A percentile compares a stretch with the other conserved stretches of the same genome.
Conservation (phyloP, 306 rosid species). For the Comarum palustre region DNA sequence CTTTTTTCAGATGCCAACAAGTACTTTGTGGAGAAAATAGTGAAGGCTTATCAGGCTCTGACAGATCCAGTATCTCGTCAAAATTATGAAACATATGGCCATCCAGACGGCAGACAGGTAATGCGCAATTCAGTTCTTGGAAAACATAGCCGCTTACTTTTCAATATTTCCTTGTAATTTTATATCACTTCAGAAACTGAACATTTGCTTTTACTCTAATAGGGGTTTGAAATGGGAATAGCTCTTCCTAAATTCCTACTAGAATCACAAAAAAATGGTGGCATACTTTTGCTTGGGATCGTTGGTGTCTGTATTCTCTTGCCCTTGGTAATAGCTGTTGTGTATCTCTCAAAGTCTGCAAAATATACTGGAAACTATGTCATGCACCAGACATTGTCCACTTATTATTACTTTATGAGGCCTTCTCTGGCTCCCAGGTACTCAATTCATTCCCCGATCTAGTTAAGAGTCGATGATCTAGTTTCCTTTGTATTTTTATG, state of each 20-base stretch:
- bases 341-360: conserved; percentile 91
- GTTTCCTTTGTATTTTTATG: not conserved
- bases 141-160: conserved; percentile 13
- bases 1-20: conserved; percentile 63
- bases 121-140: conserved; percentile 8
- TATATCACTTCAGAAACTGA: conserved; percentile 12
- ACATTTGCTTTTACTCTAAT: conserved; percentile 31
- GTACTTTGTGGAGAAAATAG: conserved; percentile 83
- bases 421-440: conserved; percentile 98
- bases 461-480: not conserved
- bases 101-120: conserved; percentile 98
- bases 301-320: conserved; percentile 94
- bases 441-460: not conserved
- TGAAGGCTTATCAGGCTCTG: conserved; percentile 94
- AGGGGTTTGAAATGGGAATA: conserved; percentile 99
- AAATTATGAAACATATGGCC: conserved; percentile 94
- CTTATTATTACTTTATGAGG: conserved; percentile 86
- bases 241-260: conserved; percentile 94
- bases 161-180: conserved; percentile 13
- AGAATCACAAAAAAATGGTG: conserved; percentile 82
- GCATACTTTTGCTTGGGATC: conserved; percentile 90
- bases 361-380: conserved; percentile 95
- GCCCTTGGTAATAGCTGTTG: conserved; percentile 90
- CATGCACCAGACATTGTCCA: conserved; percentile 91
- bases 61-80: conserved; percentile 86